Conservation (phyloP, 2,329 filamentous ascomycete genomes). For the Corynespora cassiicola region DNA sequence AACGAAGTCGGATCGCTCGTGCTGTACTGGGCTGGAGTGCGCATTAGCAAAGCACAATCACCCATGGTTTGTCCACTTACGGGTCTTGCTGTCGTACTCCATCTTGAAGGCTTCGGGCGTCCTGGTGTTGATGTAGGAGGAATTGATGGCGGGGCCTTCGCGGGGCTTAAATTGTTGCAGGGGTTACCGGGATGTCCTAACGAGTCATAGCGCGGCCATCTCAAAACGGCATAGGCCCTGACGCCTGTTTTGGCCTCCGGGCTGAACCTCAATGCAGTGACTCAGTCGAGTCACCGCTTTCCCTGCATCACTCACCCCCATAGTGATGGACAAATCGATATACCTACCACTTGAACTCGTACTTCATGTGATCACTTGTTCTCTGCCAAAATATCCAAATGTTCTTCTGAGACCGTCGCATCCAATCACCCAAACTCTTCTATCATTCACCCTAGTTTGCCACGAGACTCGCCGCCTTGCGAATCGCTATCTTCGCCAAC, state of each 20-base stretch:
- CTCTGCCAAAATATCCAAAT: conserved; percentile 19
- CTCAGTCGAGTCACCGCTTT: conserved; percentile 8
- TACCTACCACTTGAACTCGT: conserved; percentile 35
- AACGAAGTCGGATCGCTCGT: conserved; percentile 88
- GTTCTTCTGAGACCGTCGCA: conserved; percentile 46
- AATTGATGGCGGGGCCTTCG: conserved; percentile 12
- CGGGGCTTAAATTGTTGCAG: conserved; percentile 14
- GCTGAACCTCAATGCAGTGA: conserved; percentile 3
- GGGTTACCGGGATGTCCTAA: conserved; percentile 1
- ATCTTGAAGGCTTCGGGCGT: conserved; percentile 50
- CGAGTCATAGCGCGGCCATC: background rate
- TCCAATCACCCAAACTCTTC: conserved; percentile 51
- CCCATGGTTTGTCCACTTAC: conserved; percentile 55
- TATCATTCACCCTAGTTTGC: conserved; percentile 54
- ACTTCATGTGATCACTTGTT: conserved; percentile 31
- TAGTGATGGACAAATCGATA: conserved; percentile 17
- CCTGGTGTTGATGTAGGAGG: background rate
- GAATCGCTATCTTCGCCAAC: conserved; percentile 51
- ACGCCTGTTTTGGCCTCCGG: background rate
- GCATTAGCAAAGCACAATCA: conserved; percentile 7
- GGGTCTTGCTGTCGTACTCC: conserved; percentile 77
- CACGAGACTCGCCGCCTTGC: conserved; percentile 51
- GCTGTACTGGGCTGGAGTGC: conserved; percentile 69
- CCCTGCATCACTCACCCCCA: conserved; percentile 11
- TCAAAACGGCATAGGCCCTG: conserved; percentile 8